Evolutionary conservation across 164 flowering plant genomes (phyloP).

Genomic region (Buxus sempervirens): DNA sequence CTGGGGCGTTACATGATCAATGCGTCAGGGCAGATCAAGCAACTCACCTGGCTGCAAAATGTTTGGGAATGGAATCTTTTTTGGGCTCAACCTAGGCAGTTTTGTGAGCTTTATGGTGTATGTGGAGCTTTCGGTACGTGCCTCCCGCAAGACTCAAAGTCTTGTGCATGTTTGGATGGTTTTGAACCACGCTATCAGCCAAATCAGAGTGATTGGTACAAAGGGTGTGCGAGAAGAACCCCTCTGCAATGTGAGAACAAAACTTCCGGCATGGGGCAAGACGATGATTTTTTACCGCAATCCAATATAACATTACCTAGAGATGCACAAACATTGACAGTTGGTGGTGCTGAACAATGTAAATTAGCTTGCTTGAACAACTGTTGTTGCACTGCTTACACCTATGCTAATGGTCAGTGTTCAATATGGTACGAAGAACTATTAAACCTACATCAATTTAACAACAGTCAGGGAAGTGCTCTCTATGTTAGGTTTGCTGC

Average conservation of each 20-base stretch:
- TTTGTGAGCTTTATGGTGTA: slow-evolving; percentile 19
- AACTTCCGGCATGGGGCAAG: slow-evolving; percentile 44
- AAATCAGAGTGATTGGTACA: slow-evolving; percentile 8
- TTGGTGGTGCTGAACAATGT: slow-evolving; percentile 14
- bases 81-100: slow-evolving; percentile 21
- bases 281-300: slow-evolving; percentile 39
- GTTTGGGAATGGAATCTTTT: slow-evolving; percentile 12
- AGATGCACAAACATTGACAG: not conserved
- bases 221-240: slow-evolving; percentile 18
- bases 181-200: slow-evolving; percentile 13
- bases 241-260: slow-evolving; percentile 37
- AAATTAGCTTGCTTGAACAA: slow-evolving; percentile 16
- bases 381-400: slow-evolving; percentile 23
- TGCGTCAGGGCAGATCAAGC: slow-evolving; percentile 19
- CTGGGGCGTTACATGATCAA: too few relatives aligned
- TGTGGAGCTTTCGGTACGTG: slow-evolving; percentile 25
- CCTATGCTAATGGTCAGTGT: slow-evolving; percentile 9
- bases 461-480: not conserved
- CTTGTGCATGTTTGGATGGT: slow-evolving; percentile 24
- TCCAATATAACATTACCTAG: not conserved
- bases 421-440: slow-evolving; percentile 12
- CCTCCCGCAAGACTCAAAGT: not conserved
- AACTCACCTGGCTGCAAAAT: slow-evolving; percentile 11
- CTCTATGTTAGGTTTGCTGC: slow-evolving; percentile 18
- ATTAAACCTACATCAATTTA: slow-evolving; percentile 8